Base-by-base conservation (phyloP, 2,329 filamentous ascomycete genomes). In the Microcyclosporella mali region DNA sequence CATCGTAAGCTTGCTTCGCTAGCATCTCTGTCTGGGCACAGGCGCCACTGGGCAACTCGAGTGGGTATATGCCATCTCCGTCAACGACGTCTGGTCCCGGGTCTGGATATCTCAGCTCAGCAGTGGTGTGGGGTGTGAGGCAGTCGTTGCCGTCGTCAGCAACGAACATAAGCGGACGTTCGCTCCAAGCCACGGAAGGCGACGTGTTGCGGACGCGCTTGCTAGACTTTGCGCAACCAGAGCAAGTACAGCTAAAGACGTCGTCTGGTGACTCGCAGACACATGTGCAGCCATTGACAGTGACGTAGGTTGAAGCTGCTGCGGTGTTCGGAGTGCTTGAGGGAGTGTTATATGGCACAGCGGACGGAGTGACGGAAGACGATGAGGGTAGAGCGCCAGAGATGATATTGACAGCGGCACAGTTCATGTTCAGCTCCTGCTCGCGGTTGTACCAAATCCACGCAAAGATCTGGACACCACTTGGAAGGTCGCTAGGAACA, bases 361-460 rank as follows among this genome's bases (percentile, higher is more conserved):
- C 21, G 6, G 21, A 25, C 9, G 21, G 9, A 6, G 21, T n/a
- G n/a, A n/a, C 21, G 9, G 21, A 25, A 6, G 36, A 6, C 10
- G n/a, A n/a, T n/a, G n/a, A n/a, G n/a, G n/a, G n/a, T n/a, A n/a
- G n/a, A n/a, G n/a, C n/a, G n/a, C n/a, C n/a, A n/a, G 56, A 60
- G 21, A 56, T 57, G 43, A 73, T 72, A 6, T 63, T 64, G 18
- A 73, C 66, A 9, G 64, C 60, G 2, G 69, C 66, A 39, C 70
- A 73, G 40, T 66, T 67, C 64, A 68, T 68, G 48, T 66, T 68
- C 45, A 67, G 62, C 45, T 71, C 69, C 40, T 68, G 60, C 53
- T 72, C 69, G 18, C 70, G 65, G 40, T 73, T 73, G 34, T 70
- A 56, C 70, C 70, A 73, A 1, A 66, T 66, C 70, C 69, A 72